Evolutionary conservation across 2,329 filamentous ascomycete genomes (phyloP), one percentile per base, ranked within the genome.

Genomic region (Exophiala bonariae): DNA sequence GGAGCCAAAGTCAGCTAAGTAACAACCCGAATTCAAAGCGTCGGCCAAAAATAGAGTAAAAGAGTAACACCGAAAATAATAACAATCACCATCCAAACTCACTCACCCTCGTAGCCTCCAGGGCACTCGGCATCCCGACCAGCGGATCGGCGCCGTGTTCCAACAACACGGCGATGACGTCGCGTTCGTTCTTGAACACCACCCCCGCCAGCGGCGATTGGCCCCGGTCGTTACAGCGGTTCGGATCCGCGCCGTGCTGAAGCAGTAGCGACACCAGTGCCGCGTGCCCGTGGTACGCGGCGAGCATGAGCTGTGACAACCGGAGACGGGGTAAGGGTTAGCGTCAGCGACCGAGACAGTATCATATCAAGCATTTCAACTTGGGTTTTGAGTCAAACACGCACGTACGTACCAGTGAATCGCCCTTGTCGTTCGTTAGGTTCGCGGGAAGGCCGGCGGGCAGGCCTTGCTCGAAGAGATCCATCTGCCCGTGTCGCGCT

Each of bases 231-330:
- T 89, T 89, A 20, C 87, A 60, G 1, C 77, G 72, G 63, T 89
- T 87, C 0, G 83, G 76, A 58, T 88, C 82, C 1, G 83, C 83
- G 1, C 82, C 82, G 49, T 81, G 73, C 20, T 78, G 69, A 1
- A 88, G 64, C 9, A 89, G 73, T 49, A 85, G 70, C 37, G 69
- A 72, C 19, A 84, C 81, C 0, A 86, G 74, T 0, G 77, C 71
- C 2, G 76, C 72, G 44, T 87, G 81, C 9, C 84, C 84, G 56
- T 87, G 78, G 58, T 89, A 89, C 0, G 83, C 77, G 0, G 85
- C 81, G 1, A 89, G 76, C 86, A 89, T 89, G 49, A 89, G 71
- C 79, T 82, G 41, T 31, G n/a, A n/a, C n/a, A n/a, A n/a, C n/a
- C n/a, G n/a, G n/a, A n/a, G n/a, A n/a, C n/a, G n/a, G n/a, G n/a